Evolutionary conservation across 805 yeast species (phyloP).

Genomic region (Wickerhamomyces ciferrii): DNA sequence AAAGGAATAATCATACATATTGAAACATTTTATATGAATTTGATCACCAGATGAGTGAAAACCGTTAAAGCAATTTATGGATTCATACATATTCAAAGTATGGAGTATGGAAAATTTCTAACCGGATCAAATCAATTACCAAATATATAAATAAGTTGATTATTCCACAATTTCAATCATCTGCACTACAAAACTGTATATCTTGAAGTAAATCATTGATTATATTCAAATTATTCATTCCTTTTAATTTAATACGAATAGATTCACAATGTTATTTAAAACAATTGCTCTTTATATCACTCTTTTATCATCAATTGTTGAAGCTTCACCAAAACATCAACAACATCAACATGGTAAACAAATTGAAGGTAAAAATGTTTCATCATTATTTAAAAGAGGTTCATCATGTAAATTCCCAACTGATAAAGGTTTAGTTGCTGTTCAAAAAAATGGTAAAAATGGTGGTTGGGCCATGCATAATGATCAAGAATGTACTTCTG

Average conservation of each 20-base stretch:
- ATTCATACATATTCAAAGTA: no score
- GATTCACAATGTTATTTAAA: background rate
- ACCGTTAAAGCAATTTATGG: background rate
- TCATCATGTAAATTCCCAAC: constrained; percentile 66
- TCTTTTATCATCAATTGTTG: background rate
- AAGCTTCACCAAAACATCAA: constrained; percentile 7
- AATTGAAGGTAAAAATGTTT: constrained; percentile 21
- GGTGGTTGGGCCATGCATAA: constrained; percentile 88
- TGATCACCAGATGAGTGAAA: background rate
- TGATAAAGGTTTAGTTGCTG: constrained; percentile 61
- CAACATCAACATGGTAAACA: constrained; percentile 18
- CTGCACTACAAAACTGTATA: no score
- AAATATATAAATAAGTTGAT: no score
- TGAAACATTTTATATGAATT: background rate
- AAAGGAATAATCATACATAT: background rate
- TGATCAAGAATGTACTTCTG: constrained; percentile 67
- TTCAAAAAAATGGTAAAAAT: constrained; percentile 50
- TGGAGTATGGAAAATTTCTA: no score
- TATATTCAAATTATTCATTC: no score
- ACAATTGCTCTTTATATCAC: background rate
- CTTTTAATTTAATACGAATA: no score
- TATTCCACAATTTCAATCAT: no score
- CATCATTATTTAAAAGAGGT: constrained; percentile 24
- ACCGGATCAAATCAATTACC: no score
- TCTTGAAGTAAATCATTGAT: no score